phyloP scores from a whole-genome alignment of 1,284 basidiomycete genomes.

The Sutorius eximius region DNA sequence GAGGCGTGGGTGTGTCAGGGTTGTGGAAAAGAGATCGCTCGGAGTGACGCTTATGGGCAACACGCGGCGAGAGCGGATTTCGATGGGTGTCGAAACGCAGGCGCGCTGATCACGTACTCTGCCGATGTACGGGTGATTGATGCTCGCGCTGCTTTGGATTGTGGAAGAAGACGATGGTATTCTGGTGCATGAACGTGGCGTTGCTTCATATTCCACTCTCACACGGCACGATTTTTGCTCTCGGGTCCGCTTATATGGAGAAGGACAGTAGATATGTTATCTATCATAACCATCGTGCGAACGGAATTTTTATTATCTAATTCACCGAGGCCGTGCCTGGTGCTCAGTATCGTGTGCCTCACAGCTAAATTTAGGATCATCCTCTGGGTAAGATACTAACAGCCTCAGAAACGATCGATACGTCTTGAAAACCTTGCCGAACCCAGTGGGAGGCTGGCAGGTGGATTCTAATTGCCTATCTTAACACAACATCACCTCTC shows the following conservation, averaged over 20 bases:
- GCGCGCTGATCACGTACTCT: constrained; percentile 13
- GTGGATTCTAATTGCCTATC: background rate
- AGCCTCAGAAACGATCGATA: too few relatives aligned
- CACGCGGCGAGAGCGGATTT: constrained; percentile 5
- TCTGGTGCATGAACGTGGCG: background rate
- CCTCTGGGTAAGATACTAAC: too few relatives aligned
- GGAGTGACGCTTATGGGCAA: constrained; percentile 8
- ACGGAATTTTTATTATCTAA: too few relatives aligned
- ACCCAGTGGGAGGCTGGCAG: background rate
- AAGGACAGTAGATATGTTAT: too few relatives aligned
- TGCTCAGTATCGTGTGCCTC: background rate
- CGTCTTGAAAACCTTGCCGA: too few relatives aligned
- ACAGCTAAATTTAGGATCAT: background rate
- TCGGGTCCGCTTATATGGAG: too few relatives aligned
- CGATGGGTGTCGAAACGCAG: constrained; percentile 8
- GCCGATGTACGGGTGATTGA: constrained; percentile 1
- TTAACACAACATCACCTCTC: background rate
- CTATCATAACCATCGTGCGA: too few relatives aligned
- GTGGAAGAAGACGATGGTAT: background rate
- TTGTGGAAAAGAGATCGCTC: constrained; percentile 4
- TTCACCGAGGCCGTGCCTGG: too few relatives aligned
- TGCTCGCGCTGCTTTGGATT: constrained; percentile 8
- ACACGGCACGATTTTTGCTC: too few relatives aligned
- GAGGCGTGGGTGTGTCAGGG: constrained; percentile 18
- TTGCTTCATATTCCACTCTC: too few relatives aligned